phyloP scores from a whole-genome alignment of 139 green algal genomes.

The Pleodorina starrii region DNA sequence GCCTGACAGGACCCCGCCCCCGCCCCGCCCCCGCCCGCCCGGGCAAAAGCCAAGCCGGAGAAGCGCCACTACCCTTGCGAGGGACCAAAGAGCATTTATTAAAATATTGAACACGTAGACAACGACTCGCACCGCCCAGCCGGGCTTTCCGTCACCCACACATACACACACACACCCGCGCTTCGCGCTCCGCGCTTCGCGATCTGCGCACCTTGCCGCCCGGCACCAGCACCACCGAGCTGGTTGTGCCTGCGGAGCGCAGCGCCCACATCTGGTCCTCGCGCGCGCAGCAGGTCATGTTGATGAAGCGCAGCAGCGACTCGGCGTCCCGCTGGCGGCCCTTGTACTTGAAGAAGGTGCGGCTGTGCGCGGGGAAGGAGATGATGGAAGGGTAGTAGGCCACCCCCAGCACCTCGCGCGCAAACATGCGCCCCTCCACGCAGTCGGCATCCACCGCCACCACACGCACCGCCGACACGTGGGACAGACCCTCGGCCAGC shows the following conservation, averaged over 20 bases:
- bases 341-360: constrained; percentile 63
- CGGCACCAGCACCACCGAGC: background rate
- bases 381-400: constrained; percentile 51
- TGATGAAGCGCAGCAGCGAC: constrained; percentile 62
- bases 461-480: constrained; percentile 27
- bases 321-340: constrained; percentile 45
- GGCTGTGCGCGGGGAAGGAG: constrained; percentile 47
- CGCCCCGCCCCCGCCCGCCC: no score
- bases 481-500: constrained; percentile 48
- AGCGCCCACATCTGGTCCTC: constrained; percentile 48
- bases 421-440: constrained; percentile 48
- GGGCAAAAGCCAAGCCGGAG: no score
- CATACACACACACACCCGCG: no score
- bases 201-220: background rate
- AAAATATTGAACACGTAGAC: no score
- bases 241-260: background rate
- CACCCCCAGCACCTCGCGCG: constrained; percentile 56
- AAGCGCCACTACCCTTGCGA: no score
- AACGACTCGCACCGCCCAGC: no score
- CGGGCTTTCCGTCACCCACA: no score
- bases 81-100: no score
- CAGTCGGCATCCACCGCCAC: constrained; percentile 47
- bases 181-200: no score
- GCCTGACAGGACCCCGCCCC: no score
- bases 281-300: constrained; percentile 60